Conservation (phyloP, 495 filamentous ascomycete genomes). For the Thermochaetoides thermophila region DNA sequence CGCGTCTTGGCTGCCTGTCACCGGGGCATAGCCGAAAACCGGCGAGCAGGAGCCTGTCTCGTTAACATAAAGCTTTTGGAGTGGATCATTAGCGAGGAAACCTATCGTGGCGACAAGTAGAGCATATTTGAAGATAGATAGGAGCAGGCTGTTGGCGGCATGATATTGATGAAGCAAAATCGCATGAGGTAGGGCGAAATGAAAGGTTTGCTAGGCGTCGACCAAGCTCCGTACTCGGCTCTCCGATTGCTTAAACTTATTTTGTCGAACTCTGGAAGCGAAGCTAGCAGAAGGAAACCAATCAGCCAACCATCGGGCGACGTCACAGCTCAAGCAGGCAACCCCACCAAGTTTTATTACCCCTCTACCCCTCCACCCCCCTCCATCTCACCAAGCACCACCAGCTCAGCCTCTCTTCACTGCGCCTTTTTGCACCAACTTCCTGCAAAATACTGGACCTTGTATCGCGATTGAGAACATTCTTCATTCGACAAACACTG, state of each 20-base stretch:
- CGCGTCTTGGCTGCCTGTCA: neutral
- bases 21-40: slow-evolving; percentile 4
- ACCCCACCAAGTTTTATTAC: slow-evolving; percentile 11
- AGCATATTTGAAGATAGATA: neutral
- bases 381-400: neutral
- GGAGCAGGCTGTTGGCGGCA: neutral
- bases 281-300: no score
- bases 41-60: no score
- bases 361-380: slow-evolving; percentile 18
- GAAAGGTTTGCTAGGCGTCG: no score
- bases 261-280: slow-evolving; percentile 1
- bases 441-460: neutral
- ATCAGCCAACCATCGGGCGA: slow-evolving; percentile 16
- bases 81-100: no score
- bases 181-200: no score
- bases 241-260: slow-evolving; percentile 4
- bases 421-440: slow-evolving; percentile 15
- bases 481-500: slow-evolving; percentile 6
- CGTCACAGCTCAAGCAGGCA: slow-evolving; percentile 16
- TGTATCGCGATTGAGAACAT: neutral
- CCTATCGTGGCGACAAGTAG: neutral
- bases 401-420: slow-evolving; percentile 5
- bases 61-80: no score
- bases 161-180: no score
- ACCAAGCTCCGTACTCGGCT: no score